A percentile compares a stretch with the other conserved stretches of the same genome.
Conservation (phyloP, 805 yeast species). For the Myxozyma monticola region DNA sequence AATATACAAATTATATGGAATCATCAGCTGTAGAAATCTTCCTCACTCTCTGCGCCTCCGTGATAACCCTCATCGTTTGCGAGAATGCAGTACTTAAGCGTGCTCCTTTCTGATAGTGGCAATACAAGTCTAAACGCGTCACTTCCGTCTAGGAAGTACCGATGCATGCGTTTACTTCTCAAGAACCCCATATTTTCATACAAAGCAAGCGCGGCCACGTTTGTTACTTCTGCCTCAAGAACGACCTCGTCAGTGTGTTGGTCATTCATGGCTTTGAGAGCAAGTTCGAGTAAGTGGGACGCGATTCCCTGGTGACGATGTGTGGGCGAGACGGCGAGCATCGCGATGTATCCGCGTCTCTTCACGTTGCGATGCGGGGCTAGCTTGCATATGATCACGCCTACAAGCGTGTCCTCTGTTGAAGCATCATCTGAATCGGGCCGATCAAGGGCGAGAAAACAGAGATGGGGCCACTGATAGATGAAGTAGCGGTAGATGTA, state of each 20-base stretch:
- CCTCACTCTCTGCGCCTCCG: not conserved
- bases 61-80: not conserved
- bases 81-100: slow-evolving; percentile 45
- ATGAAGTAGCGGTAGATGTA: slow-evolving; percentile 90
- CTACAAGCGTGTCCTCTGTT: slow-evolving; percentile 44
- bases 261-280: slow-evolving; percentile 63
- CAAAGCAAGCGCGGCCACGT: slow-evolving; percentile 63
- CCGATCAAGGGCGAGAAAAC: slow-evolving; percentile 50
- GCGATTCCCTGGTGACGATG: slow-evolving; percentile 84
- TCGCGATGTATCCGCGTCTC: slow-evolving; percentile 89
- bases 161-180: slow-evolving; percentile 69
- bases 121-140: slow-evolving; percentile 87
- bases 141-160: slow-evolving; percentile 88
- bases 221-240: slow-evolving; percentile 87
- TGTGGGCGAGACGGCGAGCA: slow-evolving; percentile 79
- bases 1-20: not conserved
- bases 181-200: slow-evolving; percentile 79
- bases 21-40: too few relatives aligned
- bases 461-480: slow-evolving; percentile 86
- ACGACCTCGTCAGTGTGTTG: slow-evolving; percentile 75
- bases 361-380: slow-evolving; percentile 74
- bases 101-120: slow-evolving; percentile 67
- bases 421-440: slow-evolving; percentile 33
- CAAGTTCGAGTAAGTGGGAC: slow-evolving; percentile 59
- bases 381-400: slow-evolving; percentile 79